Evolutionary conservation across 768 basidiomycete genomes (phyloP).

Genomic region (Trametes punicea): DNA sequence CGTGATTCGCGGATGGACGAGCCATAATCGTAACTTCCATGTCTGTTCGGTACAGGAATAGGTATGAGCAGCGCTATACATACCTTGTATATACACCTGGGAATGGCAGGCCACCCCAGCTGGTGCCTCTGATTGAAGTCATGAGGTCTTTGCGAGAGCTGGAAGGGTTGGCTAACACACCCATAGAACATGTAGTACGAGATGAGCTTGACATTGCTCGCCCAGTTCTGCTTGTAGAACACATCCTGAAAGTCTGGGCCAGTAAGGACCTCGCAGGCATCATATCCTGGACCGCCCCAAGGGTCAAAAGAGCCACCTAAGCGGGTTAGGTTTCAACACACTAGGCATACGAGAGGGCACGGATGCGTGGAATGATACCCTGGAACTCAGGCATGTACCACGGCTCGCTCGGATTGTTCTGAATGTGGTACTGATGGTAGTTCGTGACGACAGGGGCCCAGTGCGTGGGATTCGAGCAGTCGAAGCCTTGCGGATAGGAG

Average conservation of each 20-base stretch:
- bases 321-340: too few relatives aligned
- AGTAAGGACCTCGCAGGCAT: slow-evolving; percentile 59
- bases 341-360: too few relatives aligned
- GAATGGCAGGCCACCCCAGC: slow-evolving; percentile 80
- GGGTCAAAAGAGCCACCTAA: slow-evolving; percentile 68
- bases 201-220: slow-evolving; percentile 76
- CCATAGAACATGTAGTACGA: slow-evolving; percentile 87
- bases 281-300: slow-evolving; percentile 79
- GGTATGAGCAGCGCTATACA: background rate
- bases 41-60: slow-evolving; percentile 18
- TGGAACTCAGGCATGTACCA: slow-evolving; percentile 63
- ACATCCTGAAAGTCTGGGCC: slow-evolving; percentile 75
- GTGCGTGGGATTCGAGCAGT: slow-evolving; percentile 66
- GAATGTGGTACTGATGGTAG: slow-evolving; percentile 62
- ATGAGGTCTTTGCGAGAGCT: background rate
- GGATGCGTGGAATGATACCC: background rate
- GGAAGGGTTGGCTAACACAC: slow-evolving; percentile 31
- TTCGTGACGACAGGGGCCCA: slow-evolving; percentile 66
- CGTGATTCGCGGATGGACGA: slow-evolving; percentile 68
- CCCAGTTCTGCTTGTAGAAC: slow-evolving; percentile 76
- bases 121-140: slow-evolving; percentile 60
- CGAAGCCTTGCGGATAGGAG: slow-evolving; percentile 75
- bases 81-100: slow-evolving; percentile 62
- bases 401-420: slow-evolving; percentile 48
- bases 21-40: slow-evolving; percentile 78